Percentiles rank a stretch among this genome's conserved stretches.
Evolutionary conservation across 2,329 filamentous ascomycete genomes (phyloP).

Genomic region (Teratosphaeria pseudoeucalypti): DNA sequence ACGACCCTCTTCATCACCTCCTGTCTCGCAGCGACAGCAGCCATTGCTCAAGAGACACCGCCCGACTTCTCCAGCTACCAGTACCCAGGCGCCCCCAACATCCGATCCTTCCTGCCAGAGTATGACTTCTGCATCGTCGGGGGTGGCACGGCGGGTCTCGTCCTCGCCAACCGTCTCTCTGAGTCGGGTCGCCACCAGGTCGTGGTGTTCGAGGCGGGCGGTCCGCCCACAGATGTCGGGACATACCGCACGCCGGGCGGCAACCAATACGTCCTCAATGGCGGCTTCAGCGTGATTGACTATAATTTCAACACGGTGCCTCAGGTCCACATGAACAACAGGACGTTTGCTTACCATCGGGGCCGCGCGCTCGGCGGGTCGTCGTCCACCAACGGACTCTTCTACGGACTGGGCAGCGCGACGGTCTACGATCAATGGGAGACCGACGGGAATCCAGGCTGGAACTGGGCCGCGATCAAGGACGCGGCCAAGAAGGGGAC

Average conservation of each 20-base stretch:
- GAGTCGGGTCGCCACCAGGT: conserved; percentile 1
- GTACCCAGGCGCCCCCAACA: not conserved
- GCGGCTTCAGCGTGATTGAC: not conserved
- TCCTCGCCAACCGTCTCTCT: conserved; percentile 11
- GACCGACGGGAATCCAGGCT: conserved; percentile 10
- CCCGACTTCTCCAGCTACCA: not conserved
- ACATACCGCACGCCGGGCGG: not conserved
- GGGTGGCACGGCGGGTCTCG: conserved; percentile 15
- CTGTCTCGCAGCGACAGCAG: not conserved
- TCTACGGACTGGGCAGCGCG: conserved; percentile 22
- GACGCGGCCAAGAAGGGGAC: not conserved
- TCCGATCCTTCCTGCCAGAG: not conserved
- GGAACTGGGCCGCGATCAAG: not conserved
- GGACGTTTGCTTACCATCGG: conserved; percentile 6
- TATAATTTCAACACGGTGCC: not conserved
- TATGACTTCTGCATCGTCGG: conserved; percentile 9
- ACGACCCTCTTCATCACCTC: not conserved
- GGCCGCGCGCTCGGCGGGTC: not conserved
- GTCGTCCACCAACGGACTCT: conserved; percentile 6
- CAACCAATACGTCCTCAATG: not conserved
- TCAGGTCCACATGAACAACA: not conserved
- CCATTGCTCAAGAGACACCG: not conserved
- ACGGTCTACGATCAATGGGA: conserved; percentile 28
- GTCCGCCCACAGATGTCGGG: not conserved
- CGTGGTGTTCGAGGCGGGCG: conserved; percentile 16